These are phyloP conservation scores for Rhodotorula diobovata DNA, from an alignment of 768 basidiomycete species.

Conservation along the genomic window DNA sequence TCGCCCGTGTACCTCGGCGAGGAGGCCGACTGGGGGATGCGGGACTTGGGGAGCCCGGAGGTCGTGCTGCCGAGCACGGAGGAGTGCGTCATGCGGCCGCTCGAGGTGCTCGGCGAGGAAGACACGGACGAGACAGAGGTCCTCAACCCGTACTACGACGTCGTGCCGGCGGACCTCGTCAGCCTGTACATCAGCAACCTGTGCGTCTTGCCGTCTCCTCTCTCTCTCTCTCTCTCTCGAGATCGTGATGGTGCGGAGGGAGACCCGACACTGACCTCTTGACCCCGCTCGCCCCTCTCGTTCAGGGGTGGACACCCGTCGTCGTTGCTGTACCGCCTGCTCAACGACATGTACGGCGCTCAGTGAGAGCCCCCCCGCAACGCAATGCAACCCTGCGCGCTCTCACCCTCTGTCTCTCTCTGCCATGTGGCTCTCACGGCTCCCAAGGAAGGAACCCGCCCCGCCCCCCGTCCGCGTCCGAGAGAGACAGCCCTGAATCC, in stretches of 20 bases:
- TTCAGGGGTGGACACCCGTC: constrained; percentile 95
- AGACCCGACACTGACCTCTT: too few species aligned
- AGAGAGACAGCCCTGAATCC: too few species aligned
- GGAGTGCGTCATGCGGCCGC: constrained; percentile 12
- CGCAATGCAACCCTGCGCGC: neutral
- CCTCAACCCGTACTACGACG: constrained; percentile 93
- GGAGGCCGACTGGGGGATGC: constrained; percentile 61
- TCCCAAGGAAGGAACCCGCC: too few species aligned
- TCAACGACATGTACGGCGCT: constrained; percentile 36
- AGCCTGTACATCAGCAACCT: constrained; percentile 95
- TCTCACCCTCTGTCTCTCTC: neutral
- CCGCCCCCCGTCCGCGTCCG: too few species aligned
- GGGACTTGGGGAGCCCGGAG: constrained; percentile 66
- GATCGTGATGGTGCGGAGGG: too few species aligned
- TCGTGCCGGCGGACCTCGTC: constrained; percentile 84
- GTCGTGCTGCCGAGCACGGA: constrained; percentile 48
- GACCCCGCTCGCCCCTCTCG: too few species aligned
- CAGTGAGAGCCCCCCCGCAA: neutral
- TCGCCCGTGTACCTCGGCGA: constrained; percentile 86
- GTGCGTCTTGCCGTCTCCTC: constrained; percentile 54
- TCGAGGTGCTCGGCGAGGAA: constrained; percentile 8
- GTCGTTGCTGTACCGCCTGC: constrained; percentile 72
- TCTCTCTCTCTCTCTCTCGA: neutral
- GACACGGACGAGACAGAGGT: constrained; percentile 80
- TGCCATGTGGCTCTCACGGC: too few species aligned